Evolutionary conservation across 2,329 filamentous ascomycete species (phyloP), one percentile per base, ranked within the genome.

Genomic region (Aspergillus pseudoglaucus): DNA sequence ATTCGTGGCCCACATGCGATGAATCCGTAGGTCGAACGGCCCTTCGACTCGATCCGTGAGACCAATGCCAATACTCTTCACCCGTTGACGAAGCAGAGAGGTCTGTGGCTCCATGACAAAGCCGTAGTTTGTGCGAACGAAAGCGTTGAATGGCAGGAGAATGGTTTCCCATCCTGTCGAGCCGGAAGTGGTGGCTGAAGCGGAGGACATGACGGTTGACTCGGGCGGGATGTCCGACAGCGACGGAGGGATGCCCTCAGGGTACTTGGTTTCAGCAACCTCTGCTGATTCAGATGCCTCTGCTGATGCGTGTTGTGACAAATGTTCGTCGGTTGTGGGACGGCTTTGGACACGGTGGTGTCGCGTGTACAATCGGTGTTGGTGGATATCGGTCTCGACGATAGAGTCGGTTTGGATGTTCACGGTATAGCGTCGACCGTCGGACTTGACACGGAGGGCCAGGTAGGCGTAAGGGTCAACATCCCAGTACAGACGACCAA

Each of bases 351-450:
- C 52, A 17, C 64, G 65, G 53, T 75, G 71, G 43, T 73, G 67
- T 44, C 64, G 66, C 14, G 72, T 74, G 56, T 75, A 95, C 4
- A 98, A 71, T 44, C 93, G 78, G 68, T 98, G 93, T 67, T 98
- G 93, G 68, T 97, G 93, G 53, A 98, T 77, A 66, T 98, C 93
- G n/a, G 90, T 91, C 9, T 89, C 87, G 42, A 95, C 88, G 47
- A 98, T 84, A 1, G 87, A 88, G 64, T 98, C 91, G 3, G 90
- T 95, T 74, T 97, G 93, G 14, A 98, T 75, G 68, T 98, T 98
- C 61, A 98, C 82, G 49, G 95, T 88, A 73, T 97, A 98, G 60
- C 88, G 86, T 50, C 93, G 79, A 14, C 90, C 90, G 64, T 97
- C 93, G 3, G 88, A 91, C 67, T 90, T 93, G 59, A 98, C 78